Percentiles rank a stretch among this genome's conserved stretches.
Conservation (phyloP, 495 filamentous ascomycete genomes). For the Bacidia rubella region DNA sequence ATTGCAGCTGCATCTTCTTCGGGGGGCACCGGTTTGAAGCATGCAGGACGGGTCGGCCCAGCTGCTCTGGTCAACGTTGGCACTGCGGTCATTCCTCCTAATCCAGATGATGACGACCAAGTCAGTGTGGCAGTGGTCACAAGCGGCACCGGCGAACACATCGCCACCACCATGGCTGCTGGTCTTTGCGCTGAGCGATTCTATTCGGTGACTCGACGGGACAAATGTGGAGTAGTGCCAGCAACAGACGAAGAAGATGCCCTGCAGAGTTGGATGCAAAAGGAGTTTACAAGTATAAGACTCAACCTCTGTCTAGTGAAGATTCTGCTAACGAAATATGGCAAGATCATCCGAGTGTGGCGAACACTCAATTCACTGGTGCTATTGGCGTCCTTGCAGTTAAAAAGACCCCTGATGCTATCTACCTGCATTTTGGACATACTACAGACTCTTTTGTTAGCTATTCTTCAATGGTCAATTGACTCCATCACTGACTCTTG, state of each 20-base stretch:
- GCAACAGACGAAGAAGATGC: constrained; percentile 57
- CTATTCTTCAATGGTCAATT: neutral
- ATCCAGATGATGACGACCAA: constrained; percentile 44
- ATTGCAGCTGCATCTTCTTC: constrained; percentile 97
- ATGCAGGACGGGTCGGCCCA: constrained; percentile 76
- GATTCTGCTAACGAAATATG: constrained; percentile 13
- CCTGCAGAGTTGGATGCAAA: constrained; percentile 53
- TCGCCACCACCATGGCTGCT: constrained; percentile 81
- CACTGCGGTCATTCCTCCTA: constrained; percentile 65
- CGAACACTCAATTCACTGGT: constrained; percentile 51
- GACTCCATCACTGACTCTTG: constrained; percentile 14
- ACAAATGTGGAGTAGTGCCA: constrained; percentile 43
- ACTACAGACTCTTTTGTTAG: constrained; percentile 80
- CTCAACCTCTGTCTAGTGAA: neutral
- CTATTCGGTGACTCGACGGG: constrained; percentile 49
- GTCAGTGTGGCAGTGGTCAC: constrained; percentile 64
- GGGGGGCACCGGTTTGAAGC: constrained; percentile 98
- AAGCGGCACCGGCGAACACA: constrained; percentile 93
- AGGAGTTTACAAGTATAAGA: constrained; percentile 59
- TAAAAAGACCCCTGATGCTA: constrained; percentile 58
- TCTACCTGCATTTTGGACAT: constrained; percentile 75
- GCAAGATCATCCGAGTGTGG: constrained; percentile 59
- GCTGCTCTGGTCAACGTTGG: constrained; percentile 87
- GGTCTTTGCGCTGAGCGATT: constrained; percentile 63
- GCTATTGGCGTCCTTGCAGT: constrained; percentile 76